A percentile compares a stretch with the other conserved stretches of the same genome.
Conservation (phyloP, 345 rosid species). For the Citrus unshiu region DNA sequence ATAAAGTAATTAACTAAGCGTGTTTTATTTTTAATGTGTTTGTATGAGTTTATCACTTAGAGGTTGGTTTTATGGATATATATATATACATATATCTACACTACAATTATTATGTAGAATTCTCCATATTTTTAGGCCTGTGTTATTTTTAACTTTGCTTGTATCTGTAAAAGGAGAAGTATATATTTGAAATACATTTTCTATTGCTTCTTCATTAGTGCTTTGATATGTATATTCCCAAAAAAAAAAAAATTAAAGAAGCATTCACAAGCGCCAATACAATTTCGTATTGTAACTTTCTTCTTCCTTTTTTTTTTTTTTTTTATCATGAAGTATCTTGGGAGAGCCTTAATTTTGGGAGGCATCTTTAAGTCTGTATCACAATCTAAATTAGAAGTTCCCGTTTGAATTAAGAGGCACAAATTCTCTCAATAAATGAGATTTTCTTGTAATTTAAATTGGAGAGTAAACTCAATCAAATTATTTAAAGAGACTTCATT, state of each 20-base stretch:
- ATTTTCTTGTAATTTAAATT: too few relatives aligned
- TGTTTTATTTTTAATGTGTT: neutral
- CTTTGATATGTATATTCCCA: too few relatives aligned
- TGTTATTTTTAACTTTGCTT: neutral
- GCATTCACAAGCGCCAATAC: neutral
- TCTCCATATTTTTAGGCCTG: neutral
- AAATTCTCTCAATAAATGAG: too few relatives aligned
- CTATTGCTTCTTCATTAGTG: neutral
- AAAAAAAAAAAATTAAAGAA: neutral
- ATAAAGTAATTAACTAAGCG: neutral
- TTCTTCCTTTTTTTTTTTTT: neutral
- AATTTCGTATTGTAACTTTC: neutral
- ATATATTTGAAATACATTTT: too few relatives aligned
- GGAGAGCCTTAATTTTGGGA: too few relatives aligned
- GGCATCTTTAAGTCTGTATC: too few relatives aligned
- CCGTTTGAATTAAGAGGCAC: too few relatives aligned
- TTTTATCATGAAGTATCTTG: neutral
- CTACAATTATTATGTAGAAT: neutral
- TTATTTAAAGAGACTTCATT: too few relatives aligned
- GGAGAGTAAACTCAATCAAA: too few relatives aligned
- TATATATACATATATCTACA: too few relatives aligned
- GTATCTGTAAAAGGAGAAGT: neutral
- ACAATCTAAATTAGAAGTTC: too few relatives aligned
- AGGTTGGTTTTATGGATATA: neutral
- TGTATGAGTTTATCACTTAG: neutral